These are phyloP conservation scores for Ustilago cynodontis DNA, from an alignment of 1,284 basidiomycete genomes.

Conservation along the genomic window DNA sequence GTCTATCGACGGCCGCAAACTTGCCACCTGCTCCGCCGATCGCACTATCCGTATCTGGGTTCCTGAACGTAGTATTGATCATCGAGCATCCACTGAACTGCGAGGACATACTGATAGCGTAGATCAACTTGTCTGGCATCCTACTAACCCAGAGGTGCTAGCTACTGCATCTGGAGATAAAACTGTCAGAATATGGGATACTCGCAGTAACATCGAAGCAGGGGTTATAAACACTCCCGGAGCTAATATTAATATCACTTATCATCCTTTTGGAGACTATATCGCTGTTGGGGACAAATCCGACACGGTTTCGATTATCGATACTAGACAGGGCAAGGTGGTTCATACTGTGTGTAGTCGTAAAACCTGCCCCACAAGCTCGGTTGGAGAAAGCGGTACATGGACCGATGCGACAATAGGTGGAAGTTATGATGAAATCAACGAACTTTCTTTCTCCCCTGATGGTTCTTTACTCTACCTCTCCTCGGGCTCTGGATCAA, in stretches of 20 bases:
- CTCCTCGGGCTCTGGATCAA: conserved; percentile 55
- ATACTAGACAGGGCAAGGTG: conserved; percentile 29
- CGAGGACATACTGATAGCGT: conserved; percentile 61
- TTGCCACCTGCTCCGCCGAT: conserved; percentile 58
- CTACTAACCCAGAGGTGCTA: conserved; percentile 56
- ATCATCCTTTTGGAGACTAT: conserved; percentile 55
- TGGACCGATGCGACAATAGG: conserved; percentile 5
- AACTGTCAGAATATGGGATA: conserved; percentile 65
- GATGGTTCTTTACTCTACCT: conserved; percentile 59
- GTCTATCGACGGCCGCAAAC: conserved; percentile 59
- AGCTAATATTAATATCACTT: conserved; percentile 63
- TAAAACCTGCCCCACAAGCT: conserved; percentile 3
- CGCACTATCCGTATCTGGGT: conserved; percentile 59
- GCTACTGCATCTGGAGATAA: conserved; percentile 60
- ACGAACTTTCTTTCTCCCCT: conserved; percentile 60
- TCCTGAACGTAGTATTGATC: conserved; percentile 58
- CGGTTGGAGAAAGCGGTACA: neutral
- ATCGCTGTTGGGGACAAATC: conserved; percentile 62
- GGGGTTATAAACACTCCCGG: conserved; percentile 37
- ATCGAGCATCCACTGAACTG: conserved; percentile 60
- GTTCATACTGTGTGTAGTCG: conserved; percentile 48
- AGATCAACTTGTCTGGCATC: conserved; percentile 63
- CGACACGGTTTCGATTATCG: conserved; percentile 62
- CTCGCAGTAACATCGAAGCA: conserved; percentile 15
- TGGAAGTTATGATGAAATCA: conserved; percentile 55